Evolutionary conservation across 73 alveolate species (phyloP), one percentile per base, ranked within the genome.

Genomic region (Urostyla sp.): DNA sequence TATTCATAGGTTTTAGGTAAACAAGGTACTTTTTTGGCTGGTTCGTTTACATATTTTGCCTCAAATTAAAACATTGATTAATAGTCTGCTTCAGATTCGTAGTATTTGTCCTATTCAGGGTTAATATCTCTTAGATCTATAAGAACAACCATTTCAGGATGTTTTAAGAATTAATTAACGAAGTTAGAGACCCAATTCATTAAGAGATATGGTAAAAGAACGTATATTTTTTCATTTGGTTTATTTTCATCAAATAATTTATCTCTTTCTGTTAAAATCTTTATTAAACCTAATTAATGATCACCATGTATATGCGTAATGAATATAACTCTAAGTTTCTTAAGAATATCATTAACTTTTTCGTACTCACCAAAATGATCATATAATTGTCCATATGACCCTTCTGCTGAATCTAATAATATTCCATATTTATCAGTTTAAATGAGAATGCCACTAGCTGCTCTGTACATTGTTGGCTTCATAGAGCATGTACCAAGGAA

Each of bases 261-360:
- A 78, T 90, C 98, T 72, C 98, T 60, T 67, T 94, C 96, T 43
- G 75, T 51, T 61, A 94, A 74, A 8, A 96, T 43, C 87, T 92
- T 91, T 37, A 91, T 38, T 27, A 95, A 74, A 45, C 99, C 99
- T 16, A 97, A 72, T 85, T 94, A 94, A 84, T 97, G 99, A 67
- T 97, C 99, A 31, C 98, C 98, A 81, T 97, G 99, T 31, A 95
- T 84, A 85, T 97, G 99, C 45, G 98, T 93, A 21, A 97, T 84
- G 32, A 95, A 93, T 30, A 96, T 86, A 43, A 90, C 85, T 16
- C 88, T 89, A 1, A 94, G 79, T 48, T 94, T 91, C 43, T 32
- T 8, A 10, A 91, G 83, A 34, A 84, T 83, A 37, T 95, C 92
- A 37, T 84, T 63, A 36, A 91, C 92, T 20, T 61, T 79, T 53